Evolutionary conservation across 176 grass and related monocot genomes (phyloP).

Genomic region (Musa acuminata): DNA sequence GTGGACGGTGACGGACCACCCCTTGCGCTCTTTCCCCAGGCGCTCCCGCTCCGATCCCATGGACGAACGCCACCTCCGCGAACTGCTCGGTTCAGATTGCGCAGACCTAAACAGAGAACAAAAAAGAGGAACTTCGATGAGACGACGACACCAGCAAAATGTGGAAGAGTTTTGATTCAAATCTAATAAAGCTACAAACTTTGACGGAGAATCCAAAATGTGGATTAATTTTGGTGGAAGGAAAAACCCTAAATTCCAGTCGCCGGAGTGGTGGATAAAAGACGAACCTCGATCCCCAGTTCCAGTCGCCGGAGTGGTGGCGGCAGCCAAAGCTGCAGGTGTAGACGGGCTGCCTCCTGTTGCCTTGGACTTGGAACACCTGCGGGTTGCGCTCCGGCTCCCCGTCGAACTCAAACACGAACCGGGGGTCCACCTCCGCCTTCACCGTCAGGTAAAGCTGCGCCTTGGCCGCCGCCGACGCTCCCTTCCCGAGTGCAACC

Average conservation of each 20-base stretch:
- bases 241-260: too few relatives aligned
- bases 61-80: constrained; percentile 20
- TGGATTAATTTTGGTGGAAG: not conserved
- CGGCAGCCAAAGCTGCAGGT: constrained; percentile 54
- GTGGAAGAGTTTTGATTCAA: too few relatives aligned
- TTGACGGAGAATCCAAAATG: not conserved
- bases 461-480: not conserved
- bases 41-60: constrained; percentile 36
- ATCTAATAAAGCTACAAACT: too few relatives aligned
- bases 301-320: constrained; percentile 42
- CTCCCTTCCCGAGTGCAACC: constrained; percentile 31
- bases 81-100: constrained; percentile 19
- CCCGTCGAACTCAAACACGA: constrained; percentile 17
- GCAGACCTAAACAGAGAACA: constrained; percentile 23
- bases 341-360: constrained; percentile 12
- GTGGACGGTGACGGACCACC: constrained; percentile 90
- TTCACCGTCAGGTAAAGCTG: constrained; percentile 4
- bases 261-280: not conserved
- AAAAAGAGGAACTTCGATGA: too few relatives aligned
- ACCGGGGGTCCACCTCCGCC: constrained; percentile 2
- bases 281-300: constrained; percentile 32
- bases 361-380: constrained; percentile 14
- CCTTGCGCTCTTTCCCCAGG: constrained; percentile 66
- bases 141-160: too few relatives aligned
- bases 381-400: constrained; percentile 17